A percentile compares a stretch with the other conserved stretches of the same genome.
Evolutionary conservation across 306 rosid genomes (phyloP).

Genomic region (Sphenostylis stenocarpa): DNA sequence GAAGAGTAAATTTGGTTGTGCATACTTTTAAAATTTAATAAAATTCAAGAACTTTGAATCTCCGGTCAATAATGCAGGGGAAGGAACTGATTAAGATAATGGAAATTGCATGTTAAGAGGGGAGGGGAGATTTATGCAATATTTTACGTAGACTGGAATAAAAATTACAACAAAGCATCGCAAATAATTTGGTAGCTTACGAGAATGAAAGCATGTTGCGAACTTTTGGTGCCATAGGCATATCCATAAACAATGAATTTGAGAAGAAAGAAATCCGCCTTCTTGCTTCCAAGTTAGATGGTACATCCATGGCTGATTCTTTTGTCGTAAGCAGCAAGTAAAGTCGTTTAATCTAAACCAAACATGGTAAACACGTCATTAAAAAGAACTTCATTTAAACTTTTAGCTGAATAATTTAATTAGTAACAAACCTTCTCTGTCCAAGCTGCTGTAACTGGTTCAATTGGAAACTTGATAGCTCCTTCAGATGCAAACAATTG

Average conservation of each 20-base stretch:
- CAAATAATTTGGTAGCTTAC: constrained; percentile 48
- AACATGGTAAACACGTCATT: constrained; percentile 13
- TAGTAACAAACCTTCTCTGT: constrained; percentile 74
- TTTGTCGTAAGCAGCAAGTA: constrained; percentile 83
- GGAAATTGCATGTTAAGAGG: not conserved
- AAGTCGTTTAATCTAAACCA: constrained; percentile 76
- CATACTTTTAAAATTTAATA: not conserved
- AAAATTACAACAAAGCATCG: constrained; percentile 19
- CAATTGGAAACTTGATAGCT: constrained; percentile 86
- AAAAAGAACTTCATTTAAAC: constrained; percentile 3
- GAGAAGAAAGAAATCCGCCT: constrained; percentile 96
- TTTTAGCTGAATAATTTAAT: not conserved
- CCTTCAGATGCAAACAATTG: constrained; percentile 95
- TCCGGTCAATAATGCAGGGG: not conserved
- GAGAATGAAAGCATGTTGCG: constrained; percentile 99
- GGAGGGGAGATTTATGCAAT: not conserved
- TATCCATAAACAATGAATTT: constrained; percentile 93
- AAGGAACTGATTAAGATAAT: constrained; percentile 8
- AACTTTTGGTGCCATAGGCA: constrained; percentile 98
- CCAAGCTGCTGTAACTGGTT: constrained; percentile 78
- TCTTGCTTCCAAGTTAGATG: constrained; percentile 97
- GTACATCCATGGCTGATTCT: constrained; percentile 99
- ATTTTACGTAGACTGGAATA: constrained; percentile 1
- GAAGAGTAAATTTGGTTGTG: not conserved
- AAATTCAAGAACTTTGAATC: not conserved